Percentiles rank a stretch among this genome's conserved stretches.
Conservation (phyloP, 2,329 filamentous ascomycete species). For the Parasarocladium wereldwijsianum region DNA sequence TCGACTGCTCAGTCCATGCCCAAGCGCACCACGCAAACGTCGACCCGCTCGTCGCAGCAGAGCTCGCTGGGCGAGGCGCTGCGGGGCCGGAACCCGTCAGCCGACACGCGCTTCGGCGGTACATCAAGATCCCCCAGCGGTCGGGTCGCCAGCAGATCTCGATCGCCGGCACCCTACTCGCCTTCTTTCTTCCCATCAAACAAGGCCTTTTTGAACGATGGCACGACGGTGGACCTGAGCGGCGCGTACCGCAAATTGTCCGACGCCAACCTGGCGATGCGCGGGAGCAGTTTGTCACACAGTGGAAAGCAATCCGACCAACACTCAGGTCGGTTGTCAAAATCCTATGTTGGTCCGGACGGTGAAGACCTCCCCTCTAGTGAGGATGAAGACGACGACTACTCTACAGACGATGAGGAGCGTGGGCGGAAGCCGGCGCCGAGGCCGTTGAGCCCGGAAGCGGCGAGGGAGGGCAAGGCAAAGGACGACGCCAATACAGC, state of each 20-base stretch:
- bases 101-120: slow-evolving; percentile 18
- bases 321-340: slow-evolving; percentile 43
- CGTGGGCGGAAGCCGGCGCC: slow-evolving; percentile 44
- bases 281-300: slow-evolving; percentile 46
- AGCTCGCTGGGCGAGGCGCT: slow-evolving; percentile 37
- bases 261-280: slow-evolving; percentile 52
- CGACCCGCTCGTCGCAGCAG: slow-evolving; percentile 17
- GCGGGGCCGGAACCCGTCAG: slow-evolving; percentile 25
- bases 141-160: slow-evolving; percentile 25
- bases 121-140: slow-evolving; percentile 39
- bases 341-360: slow-evolving; percentile 51
- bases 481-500: slow-evolving; percentile 17
- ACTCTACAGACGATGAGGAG: slow-evolving; percentile 52
- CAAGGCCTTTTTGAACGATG: slow-evolving; percentile 40
- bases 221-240: slow-evolving; percentile 49
- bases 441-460: slow-evolving; percentile 26
- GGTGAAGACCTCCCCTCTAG: slow-evolving; percentile 54
- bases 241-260: slow-evolving; percentile 58
- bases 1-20: slow-evolving; percentile 26
- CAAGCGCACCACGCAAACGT: slow-evolving; percentile 33
- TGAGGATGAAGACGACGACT: slow-evolving; percentile 49
- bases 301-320: slow-evolving; percentile 38
- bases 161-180: slow-evolving; percentile 17
- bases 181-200: slow-evolving; percentile 15
- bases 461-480: slow-evolving; percentile 19